Base-by-base conservation (phyloP, 2,329 filamentous ascomycete genomes). In the Keithomyces neogunnii region DNA sequence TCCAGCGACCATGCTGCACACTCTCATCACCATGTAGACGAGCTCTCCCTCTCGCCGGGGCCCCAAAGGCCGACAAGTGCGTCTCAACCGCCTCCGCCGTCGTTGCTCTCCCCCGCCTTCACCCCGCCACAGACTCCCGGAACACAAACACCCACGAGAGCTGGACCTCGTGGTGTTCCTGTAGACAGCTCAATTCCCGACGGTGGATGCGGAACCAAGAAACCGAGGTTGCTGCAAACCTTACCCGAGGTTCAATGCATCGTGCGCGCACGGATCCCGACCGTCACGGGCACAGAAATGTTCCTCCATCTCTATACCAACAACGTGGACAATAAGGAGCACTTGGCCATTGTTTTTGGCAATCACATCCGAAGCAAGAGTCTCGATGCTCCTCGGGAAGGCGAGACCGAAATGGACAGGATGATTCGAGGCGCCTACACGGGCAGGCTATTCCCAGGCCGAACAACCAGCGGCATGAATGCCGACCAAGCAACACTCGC, bases 271-370 rank as follows among this genome's bases (percentile, higher is more conserved):
- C 85, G 93, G 50, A 99, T 99, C 60, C 93, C 93, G 0, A 97
- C 92, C 1, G 92, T 89, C 2, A 83, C 80, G 0, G 92, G 92
- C 3, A 88, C 90, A 9, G 91, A 99, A 69, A 97, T 99, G 90
- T 99, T 95, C 69, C 71, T 99, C 48, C 92, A 99, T 64, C 75
- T 97, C 0, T 99, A 99, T 71, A 85, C 85, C 56, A 99, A 99
- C 69, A 88, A 88, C 60, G 82, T 89, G 5, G 93, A 99, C 68
- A 88, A 85, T 57, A 99, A 99, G 69, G 93, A 99, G 65, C 93
- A 99, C 66, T 73, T 99, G 48, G 93, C 93, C 19, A 97, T 99
- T 63, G 93, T 99, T 0, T 99, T 99, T 68, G 93, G 93, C 2
- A 84, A 85, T 53, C 77, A 84, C 46, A 96, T 97, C 58, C 80